phyloP scores from a whole-genome alignment of 2,329 filamentous ascomycete genomes.

The Penicillium griseofulvum region DNA sequence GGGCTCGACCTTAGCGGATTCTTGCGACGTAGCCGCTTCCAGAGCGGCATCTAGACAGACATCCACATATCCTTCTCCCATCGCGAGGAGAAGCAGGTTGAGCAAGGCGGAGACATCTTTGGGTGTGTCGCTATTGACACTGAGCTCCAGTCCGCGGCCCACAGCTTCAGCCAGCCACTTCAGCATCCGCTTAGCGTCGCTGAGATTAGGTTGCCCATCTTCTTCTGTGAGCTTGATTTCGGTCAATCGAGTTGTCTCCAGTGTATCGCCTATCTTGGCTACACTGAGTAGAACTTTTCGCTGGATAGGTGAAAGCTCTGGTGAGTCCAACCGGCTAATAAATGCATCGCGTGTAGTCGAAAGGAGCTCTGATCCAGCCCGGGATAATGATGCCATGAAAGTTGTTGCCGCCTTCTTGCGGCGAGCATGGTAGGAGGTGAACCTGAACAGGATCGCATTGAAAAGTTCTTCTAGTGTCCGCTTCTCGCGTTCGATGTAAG shows the following conservation, averaged over 20 bases:
- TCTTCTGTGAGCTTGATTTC: slow-evolving; percentile 90
- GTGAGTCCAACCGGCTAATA: slow-evolving; percentile 81
- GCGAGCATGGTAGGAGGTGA: slow-evolving; percentile 79
- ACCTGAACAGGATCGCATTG: slow-evolving; percentile 92
- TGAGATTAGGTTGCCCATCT: slow-evolving; percentile 76
- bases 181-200: slow-evolving; percentile 96
- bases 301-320: slow-evolving; percentile 82
- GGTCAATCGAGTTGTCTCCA: slow-evolving; percentile 65
- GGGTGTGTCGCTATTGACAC: slow-evolving; percentile 79
- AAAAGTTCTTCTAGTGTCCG: slow-evolving; percentile 74
- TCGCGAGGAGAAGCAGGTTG: slow-evolving; percentile 76
- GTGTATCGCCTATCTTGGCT: slow-evolving; percentile 72
- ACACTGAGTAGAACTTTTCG: slow-evolving; percentile 87
- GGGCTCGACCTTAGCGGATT: slow-evolving; percentile 77
- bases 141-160: slow-evolving; percentile 85
- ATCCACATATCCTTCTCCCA: slow-evolving; percentile 78
- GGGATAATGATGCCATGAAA: slow-evolving; percentile 88
- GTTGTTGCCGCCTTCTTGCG: slow-evolving; percentile 85
- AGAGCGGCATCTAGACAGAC: slow-evolving; percentile 66
- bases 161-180: slow-evolving; percentile 97
- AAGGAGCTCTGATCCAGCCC: slow-evolving; percentile 84
- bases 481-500: slow-evolving; percentile 65
- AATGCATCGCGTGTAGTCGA: slow-evolving; percentile 88
- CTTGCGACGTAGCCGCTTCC: slow-evolving; percentile 72
- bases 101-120: slow-evolving; percentile 88